These are phyloP conservation scores for Termitomyces sp. DNA, from an alignment of 768 basidiomycete species.

Conservation along the genomic window DNA sequence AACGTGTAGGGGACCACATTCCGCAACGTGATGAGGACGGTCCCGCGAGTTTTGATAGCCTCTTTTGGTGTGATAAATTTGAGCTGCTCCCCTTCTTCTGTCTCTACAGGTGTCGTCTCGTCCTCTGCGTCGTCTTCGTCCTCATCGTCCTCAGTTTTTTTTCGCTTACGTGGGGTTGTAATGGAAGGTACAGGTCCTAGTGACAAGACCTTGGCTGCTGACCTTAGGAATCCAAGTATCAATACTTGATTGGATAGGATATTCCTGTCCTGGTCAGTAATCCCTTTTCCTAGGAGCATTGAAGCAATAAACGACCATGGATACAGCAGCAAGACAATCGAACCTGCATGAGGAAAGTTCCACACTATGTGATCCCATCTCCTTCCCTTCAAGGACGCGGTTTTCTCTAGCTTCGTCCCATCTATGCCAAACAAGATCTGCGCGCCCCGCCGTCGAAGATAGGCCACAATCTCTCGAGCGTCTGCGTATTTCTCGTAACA, in stretches of 20 bases:
- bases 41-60: constrained; percentile 44
- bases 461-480: constrained; percentile 50
- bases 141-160: constrained; percentile 38
- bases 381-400: constrained; percentile 47
- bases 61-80: constrained; percentile 12
- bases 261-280: constrained; percentile 91
- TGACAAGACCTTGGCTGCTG: constrained; percentile 55
- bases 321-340: not conserved
- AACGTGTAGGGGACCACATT: constrained; percentile 83
- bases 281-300: constrained; percentile 62
- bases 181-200: constrained; percentile 48
- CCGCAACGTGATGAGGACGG: constrained; percentile 79
- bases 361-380: constrained; percentile 80
- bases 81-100: constrained; percentile 21
- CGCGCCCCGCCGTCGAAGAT: constrained; percentile 53
- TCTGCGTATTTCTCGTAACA: constrained; percentile 84
- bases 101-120: constrained; percentile 16
- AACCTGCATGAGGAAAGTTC: constrained; percentile 97
- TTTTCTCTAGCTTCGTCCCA: constrained; percentile 69
- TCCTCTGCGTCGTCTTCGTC: constrained; percentile 33
- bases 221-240: constrained; percentile 76
- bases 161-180: constrained; percentile 35
- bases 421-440: constrained; percentile 79
- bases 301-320: not conserved
- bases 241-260: constrained; percentile 85